Base-by-base conservation (phyloP, 2,329 filamentous ascomycete species). In the Sporothrix brunneoviolacea region DNA sequence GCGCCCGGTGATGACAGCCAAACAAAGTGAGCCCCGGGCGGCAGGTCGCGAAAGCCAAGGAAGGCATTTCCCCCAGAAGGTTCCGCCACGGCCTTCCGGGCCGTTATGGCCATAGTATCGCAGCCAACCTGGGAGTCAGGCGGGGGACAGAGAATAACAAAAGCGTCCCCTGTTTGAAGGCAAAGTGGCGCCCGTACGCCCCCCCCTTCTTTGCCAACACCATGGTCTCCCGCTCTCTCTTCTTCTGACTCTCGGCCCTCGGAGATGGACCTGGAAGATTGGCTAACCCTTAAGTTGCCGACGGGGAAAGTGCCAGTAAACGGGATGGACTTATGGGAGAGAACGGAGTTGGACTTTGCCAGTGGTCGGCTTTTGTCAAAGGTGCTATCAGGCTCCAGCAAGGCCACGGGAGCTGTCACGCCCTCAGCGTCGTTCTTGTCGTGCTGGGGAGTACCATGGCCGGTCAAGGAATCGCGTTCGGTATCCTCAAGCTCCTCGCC, bases 11-110 rank as follows among this genome's bases (percentile, higher is more conserved):
- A 70, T 2, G 79, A 69, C 24, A 76, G 71, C 79, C 79, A 84
- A 51, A 83, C 67, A 52, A 84, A 75, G 60, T 84, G 81, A 13
- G 74, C 62, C 0, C 81, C 81, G 0, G 68, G 60, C 0, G 79
- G 77, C 22, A 84, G 67, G 49, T 78, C 69, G 19, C 71, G 72
- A 51, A 84, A 68, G 18, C 80, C 80, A 8, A 66, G 65, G 56
- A 82, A 77, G 13, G 56, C 36, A 10, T 21, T 37, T 21, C 12
- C 18, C 40, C 18, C 15, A 4, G 19, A 4, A 8, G 12, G 57
- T 50, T 56, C 48, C 41, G 63, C 36, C 64, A 66, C 5, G 12
- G 48, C 37, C 15, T 42, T 37, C 16, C 46, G 44, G 16, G 69
- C 69, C 15, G 69, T 73, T 54, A 79, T 70, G 2, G 73, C 72